Evolutionary conservation across 805 yeast species (phyloP).

Genomic region (Tetrapisispora arboricola): DNA sequence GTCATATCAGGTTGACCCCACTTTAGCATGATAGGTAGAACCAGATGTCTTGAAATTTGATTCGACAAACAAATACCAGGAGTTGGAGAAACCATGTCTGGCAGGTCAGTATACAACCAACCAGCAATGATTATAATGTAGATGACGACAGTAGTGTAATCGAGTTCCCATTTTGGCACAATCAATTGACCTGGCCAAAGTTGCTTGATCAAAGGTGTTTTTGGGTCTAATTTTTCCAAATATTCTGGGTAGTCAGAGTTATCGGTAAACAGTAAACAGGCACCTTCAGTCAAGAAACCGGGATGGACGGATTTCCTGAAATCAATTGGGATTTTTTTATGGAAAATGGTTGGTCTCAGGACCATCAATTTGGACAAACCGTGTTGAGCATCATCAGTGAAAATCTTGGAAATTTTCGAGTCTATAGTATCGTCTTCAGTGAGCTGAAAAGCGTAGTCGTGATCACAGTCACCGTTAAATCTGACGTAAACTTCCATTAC

Average conservation of each 20-base stretch:
- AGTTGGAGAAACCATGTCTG: constrained; percentile 81
- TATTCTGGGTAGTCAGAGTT: constrained; percentile 43
- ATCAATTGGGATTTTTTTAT: constrained; percentile 50
- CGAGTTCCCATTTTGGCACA: constrained; percentile 30
- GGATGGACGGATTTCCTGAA: constrained; percentile 49
- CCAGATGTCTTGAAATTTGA: constrained; percentile 33
- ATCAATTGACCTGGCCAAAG: constrained; percentile 89
- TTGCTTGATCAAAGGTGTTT: constrained; percentile 46
- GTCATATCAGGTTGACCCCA: constrained; percentile 38
- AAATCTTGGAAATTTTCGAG: constrained; percentile 46
- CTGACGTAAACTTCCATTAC: constrained; percentile 49
- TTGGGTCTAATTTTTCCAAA: constrained; percentile 36
- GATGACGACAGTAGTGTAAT: constrained; percentile 8
- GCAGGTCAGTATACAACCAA: constrained; percentile 93
- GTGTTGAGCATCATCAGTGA: constrained; percentile 19
- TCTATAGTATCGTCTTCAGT: constrained; percentile 46
- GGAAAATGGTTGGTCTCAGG: constrained; percentile 72
- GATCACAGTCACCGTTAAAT: constrained; percentile 73
- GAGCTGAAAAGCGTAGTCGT: constrained; percentile 84
- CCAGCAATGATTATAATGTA: constrained; percentile 30
- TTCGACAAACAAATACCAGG: constrained; percentile 81
- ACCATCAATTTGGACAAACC: constrained; percentile 47
- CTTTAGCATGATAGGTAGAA: constrained; percentile 19
- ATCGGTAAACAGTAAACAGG: constrained; percentile 60
- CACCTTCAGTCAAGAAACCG: constrained; percentile 77